Conservation (phyloP, 2,329 filamentous ascomycete genomes). For the Pestalotiopsis sp. region DNA sequence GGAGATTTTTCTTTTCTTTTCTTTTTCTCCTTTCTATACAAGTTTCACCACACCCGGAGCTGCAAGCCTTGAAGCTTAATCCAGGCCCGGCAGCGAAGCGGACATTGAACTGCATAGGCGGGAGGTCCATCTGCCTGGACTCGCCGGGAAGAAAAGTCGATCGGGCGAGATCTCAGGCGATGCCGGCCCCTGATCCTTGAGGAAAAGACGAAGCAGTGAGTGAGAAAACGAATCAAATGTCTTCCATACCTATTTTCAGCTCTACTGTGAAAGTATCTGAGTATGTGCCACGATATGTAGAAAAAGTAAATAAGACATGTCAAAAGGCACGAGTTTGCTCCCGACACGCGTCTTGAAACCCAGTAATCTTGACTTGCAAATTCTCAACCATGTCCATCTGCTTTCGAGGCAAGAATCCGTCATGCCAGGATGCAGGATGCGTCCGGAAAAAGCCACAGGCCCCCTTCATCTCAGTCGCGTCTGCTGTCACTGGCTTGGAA, state of each 20-base stretch:
- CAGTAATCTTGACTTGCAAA: not conserved
- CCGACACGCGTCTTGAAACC: not conserved
- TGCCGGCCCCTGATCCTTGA: not conserved
- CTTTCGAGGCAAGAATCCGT: no score
- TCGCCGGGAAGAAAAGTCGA: not conserved
- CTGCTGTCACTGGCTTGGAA: not conserved
- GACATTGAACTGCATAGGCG: not conserved
- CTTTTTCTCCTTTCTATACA: not conserved
- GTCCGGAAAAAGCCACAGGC: not conserved
- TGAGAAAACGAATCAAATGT: not conserved
- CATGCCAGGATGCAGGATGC: no score
- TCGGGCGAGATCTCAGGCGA: not conserved
- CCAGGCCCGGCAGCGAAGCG: not conserved
- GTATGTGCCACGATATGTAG: not conserved
- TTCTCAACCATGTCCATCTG: not conserved
- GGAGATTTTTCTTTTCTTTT: not conserved
- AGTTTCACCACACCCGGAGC: not conserved
- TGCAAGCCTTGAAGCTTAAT: not conserved
- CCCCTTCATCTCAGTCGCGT: not conserved
- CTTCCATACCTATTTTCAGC: not conserved
- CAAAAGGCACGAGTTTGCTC: not conserved
- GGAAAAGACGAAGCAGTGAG: not conserved
- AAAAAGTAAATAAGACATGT: not conserved
- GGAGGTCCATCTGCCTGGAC: not conserved
- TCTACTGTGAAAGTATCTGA: not conserved